These are phyloP conservation scores for Auricularia sp. DNA, from an alignment of 768 basidiomycete genomes.

Conservation along the genomic window DNA sequence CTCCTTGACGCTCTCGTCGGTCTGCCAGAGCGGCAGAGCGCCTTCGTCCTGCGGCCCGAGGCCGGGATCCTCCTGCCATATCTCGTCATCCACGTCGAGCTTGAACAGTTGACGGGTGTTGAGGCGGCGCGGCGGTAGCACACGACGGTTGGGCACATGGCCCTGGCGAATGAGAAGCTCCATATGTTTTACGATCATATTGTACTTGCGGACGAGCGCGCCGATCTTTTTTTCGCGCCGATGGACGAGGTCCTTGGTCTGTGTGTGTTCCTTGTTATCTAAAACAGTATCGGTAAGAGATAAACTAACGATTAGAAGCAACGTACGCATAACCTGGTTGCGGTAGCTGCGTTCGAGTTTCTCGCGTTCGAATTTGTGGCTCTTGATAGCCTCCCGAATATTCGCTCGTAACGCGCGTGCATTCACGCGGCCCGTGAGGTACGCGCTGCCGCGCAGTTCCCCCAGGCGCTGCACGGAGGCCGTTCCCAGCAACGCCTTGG, in stretches of 20 bases:
- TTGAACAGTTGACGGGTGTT: not conserved
- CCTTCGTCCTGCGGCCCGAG: not conserved
- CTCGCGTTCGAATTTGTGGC: not conserved
- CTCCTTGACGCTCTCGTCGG: not conserved
- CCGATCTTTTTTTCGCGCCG: not conserved
- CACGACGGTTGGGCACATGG: not conserved
- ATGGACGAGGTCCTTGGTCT: not conserved
- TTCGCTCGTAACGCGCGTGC: not conserved
- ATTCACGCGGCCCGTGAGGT: not conserved
- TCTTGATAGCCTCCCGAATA: not conserved
- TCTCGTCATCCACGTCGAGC: not conserved
- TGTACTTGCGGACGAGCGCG: not conserved
- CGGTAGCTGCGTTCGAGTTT: not conserved
- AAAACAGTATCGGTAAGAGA: too few relatives aligned
- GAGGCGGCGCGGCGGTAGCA: not conserved
- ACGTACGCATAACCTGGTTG: not conserved
- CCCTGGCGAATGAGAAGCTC: not conserved
- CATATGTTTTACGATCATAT: not conserved
- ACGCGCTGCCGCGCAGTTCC: not conserved
- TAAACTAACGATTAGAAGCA: too few relatives aligned
- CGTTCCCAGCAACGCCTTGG: not conserved
- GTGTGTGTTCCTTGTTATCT: not conserved
- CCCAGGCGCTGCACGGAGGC: not conserved
- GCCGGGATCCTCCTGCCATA: conserved; percentile 3
- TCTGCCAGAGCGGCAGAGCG: not conserved